phyloP scores from a whole-genome alignment of 768 basidiomycete genomes.

The Lactarius hatsudake region DNA sequence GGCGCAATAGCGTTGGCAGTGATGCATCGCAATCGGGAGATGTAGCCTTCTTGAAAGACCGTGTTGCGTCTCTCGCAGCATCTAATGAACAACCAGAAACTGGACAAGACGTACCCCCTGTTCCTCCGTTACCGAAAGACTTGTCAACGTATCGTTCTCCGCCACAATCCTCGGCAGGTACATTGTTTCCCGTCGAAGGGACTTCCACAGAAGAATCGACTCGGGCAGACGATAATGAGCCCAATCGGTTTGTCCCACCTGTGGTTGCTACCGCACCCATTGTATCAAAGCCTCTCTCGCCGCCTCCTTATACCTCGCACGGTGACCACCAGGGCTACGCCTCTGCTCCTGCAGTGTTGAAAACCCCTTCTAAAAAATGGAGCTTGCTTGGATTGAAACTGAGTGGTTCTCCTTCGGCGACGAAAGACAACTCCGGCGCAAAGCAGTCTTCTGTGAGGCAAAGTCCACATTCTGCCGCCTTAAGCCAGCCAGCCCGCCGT shows the following conservation, averaged over 20 bases:
- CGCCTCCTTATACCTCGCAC: conserved; percentile 30
- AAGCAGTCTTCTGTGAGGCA: conserved; percentile 56
- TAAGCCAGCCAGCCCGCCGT: conserved; percentile 66
- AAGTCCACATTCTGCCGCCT: conserved; percentile 65
- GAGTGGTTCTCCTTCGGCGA: conserved; percentile 61
- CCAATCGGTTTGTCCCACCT: conserved; percentile 48
- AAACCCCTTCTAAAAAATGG: conserved; percentile 95
- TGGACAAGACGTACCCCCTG: conserved; percentile 71
- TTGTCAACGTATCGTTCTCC: conserved; percentile 74
- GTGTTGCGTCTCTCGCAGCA: conserved; percentile 56
- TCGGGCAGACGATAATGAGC: conserved; percentile 44
- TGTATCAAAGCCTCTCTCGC: conserved; percentile 32
- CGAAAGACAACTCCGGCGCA: conserved; percentile 40
- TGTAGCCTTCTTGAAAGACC: conserved; percentile 60
- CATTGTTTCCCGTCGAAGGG: conserved; percentile 45
- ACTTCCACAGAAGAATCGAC: conserved; percentile 41
- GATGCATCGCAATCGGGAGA: conserved; percentile 76
- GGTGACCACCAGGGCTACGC: conserved; percentile 38
- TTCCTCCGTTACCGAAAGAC: conserved; percentile 91
- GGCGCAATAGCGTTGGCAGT: conserved; percentile 83
- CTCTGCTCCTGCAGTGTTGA: conserved; percentile 47
- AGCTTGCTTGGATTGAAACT: conserved; percentile 81
- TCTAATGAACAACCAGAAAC: conserved; percentile 62
- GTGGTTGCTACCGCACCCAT: conserved; percentile 48
- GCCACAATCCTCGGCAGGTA: conserved; percentile 54